These are phyloP conservation scores for Turnera subulata DNA, from an alignment of 345 rosid species.

Conservation along the genomic window DNA sequence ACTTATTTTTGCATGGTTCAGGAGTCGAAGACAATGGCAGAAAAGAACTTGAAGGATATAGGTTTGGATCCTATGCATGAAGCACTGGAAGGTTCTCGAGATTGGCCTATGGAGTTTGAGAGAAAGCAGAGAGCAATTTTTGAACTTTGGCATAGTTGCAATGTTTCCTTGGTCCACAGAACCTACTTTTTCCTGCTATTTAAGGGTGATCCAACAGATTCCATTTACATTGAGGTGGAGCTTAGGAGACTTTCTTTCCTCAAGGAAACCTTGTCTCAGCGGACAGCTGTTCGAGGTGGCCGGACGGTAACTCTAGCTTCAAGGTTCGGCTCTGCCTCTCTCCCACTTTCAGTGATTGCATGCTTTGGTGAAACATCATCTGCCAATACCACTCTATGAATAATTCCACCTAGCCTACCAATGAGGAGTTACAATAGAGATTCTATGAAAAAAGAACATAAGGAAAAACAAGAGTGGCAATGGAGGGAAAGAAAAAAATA, in stretches of 20 bases:
- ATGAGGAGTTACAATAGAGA: no score
- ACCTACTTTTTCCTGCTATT: conserved; percentile 94
- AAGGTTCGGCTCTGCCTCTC: conserved; percentile 49
- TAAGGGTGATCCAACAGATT: conserved; percentile 86
- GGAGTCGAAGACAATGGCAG: conserved; percentile 25
- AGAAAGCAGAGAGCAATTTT: conserved; percentile 58
- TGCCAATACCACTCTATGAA: no score
- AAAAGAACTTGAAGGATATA: conserved; percentile 46
- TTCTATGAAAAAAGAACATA: no score
- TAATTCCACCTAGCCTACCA: no score
- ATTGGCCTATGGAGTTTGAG: conserved; percentile 67
- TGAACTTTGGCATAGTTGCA: conserved; percentile 85
- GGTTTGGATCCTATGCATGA: conserved; percentile 61
- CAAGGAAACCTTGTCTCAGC: conserved; percentile 66
- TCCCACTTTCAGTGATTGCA: background rate
- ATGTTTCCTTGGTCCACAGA: conserved; percentile 79
- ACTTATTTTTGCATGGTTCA: conserved; percentile 22
- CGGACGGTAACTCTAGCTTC: conserved; percentile 55
- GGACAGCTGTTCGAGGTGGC: conserved; percentile 54
- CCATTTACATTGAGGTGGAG: conserved; percentile 91
- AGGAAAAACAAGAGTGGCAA: no score
- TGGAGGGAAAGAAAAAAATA: no score
- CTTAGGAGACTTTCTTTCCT: conserved; percentile 80
- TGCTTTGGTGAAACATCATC: no score
- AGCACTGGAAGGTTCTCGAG: conserved; percentile 29